Evolutionary conservation across 345 rosid species (phyloP).

Genomic region (Eucalyptus tenuipes): DNA sequence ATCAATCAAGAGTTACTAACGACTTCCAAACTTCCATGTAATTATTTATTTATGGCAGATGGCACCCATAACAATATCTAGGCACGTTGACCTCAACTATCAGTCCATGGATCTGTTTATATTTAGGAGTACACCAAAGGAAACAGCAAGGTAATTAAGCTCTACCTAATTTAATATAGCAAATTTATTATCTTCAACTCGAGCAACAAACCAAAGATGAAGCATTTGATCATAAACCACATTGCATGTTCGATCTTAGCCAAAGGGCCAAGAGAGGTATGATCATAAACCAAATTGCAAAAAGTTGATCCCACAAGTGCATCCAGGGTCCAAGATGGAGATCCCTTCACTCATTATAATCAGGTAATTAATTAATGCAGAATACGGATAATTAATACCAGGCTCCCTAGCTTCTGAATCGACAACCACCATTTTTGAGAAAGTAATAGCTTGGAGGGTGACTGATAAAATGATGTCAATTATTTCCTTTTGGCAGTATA

Average conservation of each 20-base stretch:
- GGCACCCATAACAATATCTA: background rate
- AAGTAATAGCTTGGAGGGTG: background rate
- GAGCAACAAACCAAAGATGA: background rate
- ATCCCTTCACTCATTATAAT: background rate
- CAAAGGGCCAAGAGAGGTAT: background rate
- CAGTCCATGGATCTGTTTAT: background rate
- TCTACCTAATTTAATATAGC: background rate
- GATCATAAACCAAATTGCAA: background rate
- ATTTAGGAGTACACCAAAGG: background rate
- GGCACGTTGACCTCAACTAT: background rate
- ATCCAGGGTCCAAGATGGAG: background rate
- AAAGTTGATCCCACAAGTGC: background rate
- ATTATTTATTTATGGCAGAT: background rate
- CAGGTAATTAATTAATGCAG: background rate
- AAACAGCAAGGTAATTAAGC: background rate
- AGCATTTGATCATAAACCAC: background rate
- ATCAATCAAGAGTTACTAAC: background rate
- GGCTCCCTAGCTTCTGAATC: background rate
- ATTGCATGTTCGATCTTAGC: background rate
- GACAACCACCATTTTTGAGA: background rate
- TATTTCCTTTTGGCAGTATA: background rate
- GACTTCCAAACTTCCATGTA: background rate
- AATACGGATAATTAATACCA: background rate
- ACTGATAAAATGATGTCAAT: background rate
- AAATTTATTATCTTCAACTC: background rate